Evolutionary conservation across 148 eudicot species (phyloP), one percentile per base, ranked within the genome.

Genomic region (Camellia japonica): DNA sequence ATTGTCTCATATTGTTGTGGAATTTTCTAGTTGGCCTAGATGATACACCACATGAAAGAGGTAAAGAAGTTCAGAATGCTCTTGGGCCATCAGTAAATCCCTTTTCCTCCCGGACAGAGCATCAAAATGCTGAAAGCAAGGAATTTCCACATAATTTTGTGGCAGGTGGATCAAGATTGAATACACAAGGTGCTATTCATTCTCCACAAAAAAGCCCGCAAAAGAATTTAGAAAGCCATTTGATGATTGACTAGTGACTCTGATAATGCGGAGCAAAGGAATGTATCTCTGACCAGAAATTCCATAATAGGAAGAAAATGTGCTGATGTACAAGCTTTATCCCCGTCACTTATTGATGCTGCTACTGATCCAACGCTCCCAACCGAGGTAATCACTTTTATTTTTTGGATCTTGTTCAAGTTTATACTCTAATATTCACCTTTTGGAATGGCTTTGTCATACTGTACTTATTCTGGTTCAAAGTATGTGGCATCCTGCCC

Each of bases 361-460:
- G 79, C 83, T 79, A 79, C 84, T 77, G 90, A 95, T 86, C 84
- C 95, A 67, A 77, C 86, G 71, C 84, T 96, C 80, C 97, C 98
- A 44, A 80, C 84, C n/a, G 98, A 96, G 97, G 99, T 96, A 84
- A 74, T 46, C 41, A 64, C 6, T 59, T 30, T 1, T 12, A 43
- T n/a, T 46, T 38, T 19, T 68, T 67, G 38, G 38, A 30, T 68
- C 65, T n/a, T 68, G 18, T 3, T 74, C 19, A 42, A 75, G 43
- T 67, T 79, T 68, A 55, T 61, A 44, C 18, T 10, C 13, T 60
- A 60, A 60, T 47, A 30, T 20, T 14, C 54, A 68, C 55, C 15
- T 70, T 58, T 71, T 16, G 68, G 43, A 74, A 41, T 41, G 6
- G 49, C 15, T 49, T 79, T 44, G 20, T 5, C 15, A 0, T 38